phyloP scores from a whole-genome alignment of 129 eudicot species.

The Silybum marianum region DNA sequence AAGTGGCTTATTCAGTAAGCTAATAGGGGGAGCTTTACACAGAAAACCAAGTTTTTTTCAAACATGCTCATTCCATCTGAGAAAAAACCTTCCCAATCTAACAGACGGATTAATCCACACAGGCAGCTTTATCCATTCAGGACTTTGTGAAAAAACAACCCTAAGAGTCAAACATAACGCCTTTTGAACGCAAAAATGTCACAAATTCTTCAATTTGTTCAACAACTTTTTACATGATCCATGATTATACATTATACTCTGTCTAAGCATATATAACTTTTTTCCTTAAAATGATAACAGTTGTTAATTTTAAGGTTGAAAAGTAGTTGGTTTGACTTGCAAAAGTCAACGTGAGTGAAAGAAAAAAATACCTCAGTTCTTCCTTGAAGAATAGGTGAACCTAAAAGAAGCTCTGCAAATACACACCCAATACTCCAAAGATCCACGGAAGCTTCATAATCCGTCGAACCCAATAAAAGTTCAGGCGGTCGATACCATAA shows the following conservation, averaged over 20 bases:
- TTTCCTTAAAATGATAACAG: not conserved
- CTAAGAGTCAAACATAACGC: not conserved
- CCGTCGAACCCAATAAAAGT: slow-evolving; percentile 85
- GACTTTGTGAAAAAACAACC: too few relatives aligned
- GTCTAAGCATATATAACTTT: not conserved
- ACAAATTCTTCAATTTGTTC: not conserved
- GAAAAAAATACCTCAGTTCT: slow-evolving; percentile 78
- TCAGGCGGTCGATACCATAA: slow-evolving; percentile 98
- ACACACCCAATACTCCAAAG: slow-evolving; percentile 97
- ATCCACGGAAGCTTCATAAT: slow-evolving; percentile 88
- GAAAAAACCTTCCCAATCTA: too few relatives aligned
- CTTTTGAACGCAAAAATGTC: not conserved
- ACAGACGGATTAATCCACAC: too few relatives aligned
- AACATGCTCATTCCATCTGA: too few relatives aligned
- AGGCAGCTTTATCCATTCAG: too few relatives aligned
- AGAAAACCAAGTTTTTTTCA: too few relatives aligned
- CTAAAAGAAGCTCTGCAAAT: slow-evolving; percentile 80
- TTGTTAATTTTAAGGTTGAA: slow-evolving; percentile 12
- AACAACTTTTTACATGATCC: slow-evolving; percentile 5
- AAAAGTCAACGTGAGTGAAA: slow-evolving; percentile 14
- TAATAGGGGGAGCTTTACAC: too few relatives aligned
- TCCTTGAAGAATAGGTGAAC: slow-evolving; percentile 88
- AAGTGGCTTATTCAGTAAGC: too few relatives aligned
- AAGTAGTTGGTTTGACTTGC: slow-evolving; percentile 26
- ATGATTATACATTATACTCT: not conserved